These are phyloP conservation scores for Entelexis sorbosivorans DNA, from an alignment of 1,139 yeast genomes.

Conservation along the genomic window DNA sequence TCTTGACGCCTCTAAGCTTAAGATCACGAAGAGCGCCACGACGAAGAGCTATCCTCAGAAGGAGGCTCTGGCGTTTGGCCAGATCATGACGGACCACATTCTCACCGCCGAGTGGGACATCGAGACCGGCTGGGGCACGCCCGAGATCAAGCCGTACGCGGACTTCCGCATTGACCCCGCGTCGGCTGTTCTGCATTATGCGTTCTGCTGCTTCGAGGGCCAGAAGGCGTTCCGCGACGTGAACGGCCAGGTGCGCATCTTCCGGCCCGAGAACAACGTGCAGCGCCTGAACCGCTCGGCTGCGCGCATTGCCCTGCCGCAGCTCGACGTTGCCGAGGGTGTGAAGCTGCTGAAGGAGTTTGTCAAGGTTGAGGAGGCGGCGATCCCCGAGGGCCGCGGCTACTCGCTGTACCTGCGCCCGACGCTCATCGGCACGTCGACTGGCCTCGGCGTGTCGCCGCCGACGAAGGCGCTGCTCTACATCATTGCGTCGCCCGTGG, in stretches of 20 bases:
- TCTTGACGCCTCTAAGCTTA: conserved; percentile 56
- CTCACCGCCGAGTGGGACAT: conserved; percentile 75
- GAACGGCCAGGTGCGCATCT: conserved; percentile 61
- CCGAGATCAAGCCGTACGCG: conserved; percentile 78
- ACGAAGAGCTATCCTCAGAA: conserved; percentile 63
- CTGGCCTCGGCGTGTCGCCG: conserved; percentile 69
- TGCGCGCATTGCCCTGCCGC: conserved; percentile 74
- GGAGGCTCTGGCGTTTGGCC: conserved; percentile 74
- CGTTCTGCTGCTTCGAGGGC: conserved; percentile 93
- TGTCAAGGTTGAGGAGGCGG: conserved; percentile 58
- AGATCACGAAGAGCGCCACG: conserved; percentile 43
- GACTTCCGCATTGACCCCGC: conserved; percentile 72
- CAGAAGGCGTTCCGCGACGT: conserved; percentile 73
- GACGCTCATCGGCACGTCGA: conserved; percentile 84
- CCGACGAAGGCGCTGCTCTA: conserved; percentile 73
- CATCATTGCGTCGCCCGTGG: conserved; percentile 90
- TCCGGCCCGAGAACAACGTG: conserved; percentile 90
- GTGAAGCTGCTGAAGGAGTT: conserved; percentile 63
- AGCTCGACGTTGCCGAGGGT: conserved; percentile 68
- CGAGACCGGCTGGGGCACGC: conserved; percentile 71
- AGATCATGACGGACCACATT: conserved; percentile 84
- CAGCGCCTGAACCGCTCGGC: conserved; percentile 81
- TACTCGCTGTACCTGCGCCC: conserved; percentile 91
- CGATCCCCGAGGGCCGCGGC: conserved; percentile 77
- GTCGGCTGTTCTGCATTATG: conserved; percentile 81